These are phyloP conservation scores for Fusarium sp. DNA, from an alignment of 2,329 filamentous ascomycete genomes.

Conservation along the genomic window DNA sequence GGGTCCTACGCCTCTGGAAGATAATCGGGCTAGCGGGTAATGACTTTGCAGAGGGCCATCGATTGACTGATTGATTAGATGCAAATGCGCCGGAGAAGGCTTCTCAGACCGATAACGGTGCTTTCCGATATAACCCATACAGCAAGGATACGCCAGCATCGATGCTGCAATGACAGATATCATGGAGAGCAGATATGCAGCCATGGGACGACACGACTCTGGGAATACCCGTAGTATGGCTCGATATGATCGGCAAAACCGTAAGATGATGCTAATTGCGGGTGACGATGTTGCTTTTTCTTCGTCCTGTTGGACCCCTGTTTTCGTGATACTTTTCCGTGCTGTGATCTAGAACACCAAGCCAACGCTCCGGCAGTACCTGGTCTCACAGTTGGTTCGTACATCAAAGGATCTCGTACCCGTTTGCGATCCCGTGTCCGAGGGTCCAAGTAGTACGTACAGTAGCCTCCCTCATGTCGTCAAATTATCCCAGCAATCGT, in stretches of 20 bases:
- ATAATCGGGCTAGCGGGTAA: constrained; percentile 9
- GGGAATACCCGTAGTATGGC: constrained; percentile 27
- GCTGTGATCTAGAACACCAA: constrained; percentile 15
- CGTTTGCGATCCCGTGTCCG: background rate
- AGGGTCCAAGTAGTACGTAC: constrained; percentile 13
- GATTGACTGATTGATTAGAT: constrained; percentile 1
- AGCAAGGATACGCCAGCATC: constrained; percentile 11
- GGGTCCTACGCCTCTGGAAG: background rate
- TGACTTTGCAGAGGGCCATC: background rate
- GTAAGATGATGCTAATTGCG: constrained; percentile 9
- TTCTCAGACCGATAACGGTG: constrained; percentile 18
- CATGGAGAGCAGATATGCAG: constrained; percentile 34
- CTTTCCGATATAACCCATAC: background rate
- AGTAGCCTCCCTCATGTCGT: constrained; percentile 10
- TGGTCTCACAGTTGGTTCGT: constrained; percentile 22
- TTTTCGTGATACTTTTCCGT: background rate
- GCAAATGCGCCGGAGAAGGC: constrained; percentile 5
- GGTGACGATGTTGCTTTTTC: background rate
- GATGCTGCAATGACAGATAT: constrained; percentile 11
- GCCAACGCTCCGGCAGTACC: constrained; percentile 7
- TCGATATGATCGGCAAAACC: constrained; percentile 22
- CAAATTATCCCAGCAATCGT: background rate
- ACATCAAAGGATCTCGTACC: constrained; percentile 9
- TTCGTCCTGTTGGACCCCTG: constrained; percentile 12
- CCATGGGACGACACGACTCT: constrained; percentile 35